A percentile compares a stretch with the other conserved stretches of the same genome.
Evolutionary conservation across 768 basidiomycete genomes (phyloP).

Genomic region (Fomitopsis serialis): DNA sequence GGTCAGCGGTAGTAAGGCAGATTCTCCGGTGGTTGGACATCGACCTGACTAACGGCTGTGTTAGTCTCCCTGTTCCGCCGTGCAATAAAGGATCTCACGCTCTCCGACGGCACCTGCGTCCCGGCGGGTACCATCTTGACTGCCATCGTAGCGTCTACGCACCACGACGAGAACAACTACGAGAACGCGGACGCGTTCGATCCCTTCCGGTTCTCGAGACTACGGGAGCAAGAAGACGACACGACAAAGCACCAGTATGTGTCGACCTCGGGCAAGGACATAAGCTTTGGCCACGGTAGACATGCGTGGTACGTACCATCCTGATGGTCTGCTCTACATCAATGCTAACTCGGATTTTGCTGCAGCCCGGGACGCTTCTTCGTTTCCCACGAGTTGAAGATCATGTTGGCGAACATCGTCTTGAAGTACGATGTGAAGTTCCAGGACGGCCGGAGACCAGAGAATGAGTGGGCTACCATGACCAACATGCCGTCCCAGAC

Average conservation of each 20-base stretch:
- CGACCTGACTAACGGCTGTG: too few species aligned
- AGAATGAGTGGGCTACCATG: too few species aligned
- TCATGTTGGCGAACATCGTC: conserved; percentile 26
- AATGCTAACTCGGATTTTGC: neutral
- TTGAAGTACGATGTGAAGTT: conserved; percentile 27
- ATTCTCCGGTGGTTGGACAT: too few species aligned
- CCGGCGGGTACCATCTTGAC: conserved; percentile 35
- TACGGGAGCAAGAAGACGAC: conserved; percentile 26
- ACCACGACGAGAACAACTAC: conserved; percentile 36
- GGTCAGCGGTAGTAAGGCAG: too few species aligned
- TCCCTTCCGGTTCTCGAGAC: conserved; percentile 33
- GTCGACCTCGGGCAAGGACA: conserved; percentile 22
- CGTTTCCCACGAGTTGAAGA: conserved; percentile 27
- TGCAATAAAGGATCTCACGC: conserved; percentile 20
- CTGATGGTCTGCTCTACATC: neutral
- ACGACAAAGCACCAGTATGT: conserved; percentile 28
- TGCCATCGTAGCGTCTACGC: conserved; percentile 27
- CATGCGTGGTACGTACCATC: conserved; percentile 23
- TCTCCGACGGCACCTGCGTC: conserved; percentile 29
- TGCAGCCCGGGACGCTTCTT: conserved; percentile 30
- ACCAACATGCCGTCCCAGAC: too few species aligned
- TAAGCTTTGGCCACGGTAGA: conserved; percentile 22
- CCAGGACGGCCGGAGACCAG: conserved; percentile 13
- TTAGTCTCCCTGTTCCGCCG: conserved; percentile 14
- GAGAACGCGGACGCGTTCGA: conserved; percentile 34